phyloP scores from a whole-genome alignment of 441 rosid species.

The Populus hybrid region DNA sequence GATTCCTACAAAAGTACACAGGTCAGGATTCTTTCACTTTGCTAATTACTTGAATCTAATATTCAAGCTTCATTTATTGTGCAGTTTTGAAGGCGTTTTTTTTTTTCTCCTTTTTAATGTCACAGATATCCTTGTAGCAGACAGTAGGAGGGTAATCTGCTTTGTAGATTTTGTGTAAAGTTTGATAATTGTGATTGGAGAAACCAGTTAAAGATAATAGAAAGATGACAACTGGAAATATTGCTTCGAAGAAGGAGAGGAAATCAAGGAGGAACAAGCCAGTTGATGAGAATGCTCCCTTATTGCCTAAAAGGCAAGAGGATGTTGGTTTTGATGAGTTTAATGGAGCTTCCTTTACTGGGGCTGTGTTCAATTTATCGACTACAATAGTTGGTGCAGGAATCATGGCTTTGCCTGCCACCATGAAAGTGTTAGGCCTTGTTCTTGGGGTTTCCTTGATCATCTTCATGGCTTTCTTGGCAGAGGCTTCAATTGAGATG shows the following conservation, averaged over 20 bases:
- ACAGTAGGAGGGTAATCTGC: constrained; percentile 9
- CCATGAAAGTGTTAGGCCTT: constrained; percentile 88
- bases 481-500: constrained; percentile 82
- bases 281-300: constrained; percentile 62
- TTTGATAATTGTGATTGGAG: constrained; percentile 14
- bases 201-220: neutral
- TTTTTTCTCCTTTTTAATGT: neutral
- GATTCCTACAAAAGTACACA: neutral
- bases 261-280: constrained; percentile 39
- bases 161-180: constrained; percentile 10
- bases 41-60: neutral
- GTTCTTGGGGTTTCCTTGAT: constrained; percentile 74
- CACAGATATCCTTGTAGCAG: constrained; percentile 6
- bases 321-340: constrained; percentile 61
- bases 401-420: constrained; percentile 98
- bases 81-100: constrained; percentile 13
- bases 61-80: neutral
- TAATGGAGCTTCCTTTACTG: constrained; percentile 90
- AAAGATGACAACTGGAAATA: constrained; percentile 71
- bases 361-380: constrained; percentile 35
- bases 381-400: constrained; percentile 97
- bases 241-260: constrained; percentile 46
- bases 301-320: constrained; percentile 53
- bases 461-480: constrained; percentile 86
- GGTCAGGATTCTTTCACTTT: constrained; percentile 13